These are phyloP conservation scores for Pichia phayaonensis DNA, from an alignment of 805 yeast genomes.

Conservation along the genomic window DNA sequence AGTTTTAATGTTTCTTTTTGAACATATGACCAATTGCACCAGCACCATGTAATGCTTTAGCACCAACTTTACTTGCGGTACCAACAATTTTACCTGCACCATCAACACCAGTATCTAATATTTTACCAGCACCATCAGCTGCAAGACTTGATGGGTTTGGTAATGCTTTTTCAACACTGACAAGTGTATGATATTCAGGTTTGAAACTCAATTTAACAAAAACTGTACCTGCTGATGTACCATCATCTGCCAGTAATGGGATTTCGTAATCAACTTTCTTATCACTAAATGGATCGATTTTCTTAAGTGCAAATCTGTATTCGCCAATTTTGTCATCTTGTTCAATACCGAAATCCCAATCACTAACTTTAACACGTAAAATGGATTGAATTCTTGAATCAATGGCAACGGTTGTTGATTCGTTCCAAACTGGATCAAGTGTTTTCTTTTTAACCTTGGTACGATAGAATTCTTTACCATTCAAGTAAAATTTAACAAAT, in stretches of 20 bases:
- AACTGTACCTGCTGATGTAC: slow-evolving; percentile 56
- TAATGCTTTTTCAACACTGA: slow-evolving; percentile 35
- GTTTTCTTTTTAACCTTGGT: slow-evolving; percentile 81
- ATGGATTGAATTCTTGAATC: slow-evolving; percentile 54
- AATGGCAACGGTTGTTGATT: slow-evolving; percentile 48
- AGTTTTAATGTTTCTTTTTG: slow-evolving; percentile 19
- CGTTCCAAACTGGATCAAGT: slow-evolving; percentile 86
- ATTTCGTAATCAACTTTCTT: slow-evolving; percentile 42
- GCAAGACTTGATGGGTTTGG: slow-evolving; percentile 31
- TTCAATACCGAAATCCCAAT: slow-evolving; percentile 92
- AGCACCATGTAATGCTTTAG: slow-evolving; percentile 45
- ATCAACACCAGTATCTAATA: slow-evolving; percentile 35
- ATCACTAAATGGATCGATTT: slow-evolving; percentile 51
- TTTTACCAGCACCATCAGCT: slow-evolving; percentile 41
- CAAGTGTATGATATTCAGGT: slow-evolving; percentile 53
- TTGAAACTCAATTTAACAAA: slow-evolving; percentile 53
- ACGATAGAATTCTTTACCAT: slow-evolving; percentile 60
- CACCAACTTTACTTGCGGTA: slow-evolving; percentile 47
- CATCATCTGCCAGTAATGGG: slow-evolving; percentile 42
- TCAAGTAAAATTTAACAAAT: slow-evolving; percentile 59
- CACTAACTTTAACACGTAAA: slow-evolving; percentile 54
- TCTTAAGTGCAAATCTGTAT: slow-evolving; percentile 47
- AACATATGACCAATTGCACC: slow-evolving; percentile 20
- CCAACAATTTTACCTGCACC: slow-evolving; percentile 33
- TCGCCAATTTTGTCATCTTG: slow-evolving; percentile 76